Evolutionary conservation across 2,329 filamentous ascomycete genomes (phyloP).

Genomic region (Fusarium oligoseptatum): DNA sequence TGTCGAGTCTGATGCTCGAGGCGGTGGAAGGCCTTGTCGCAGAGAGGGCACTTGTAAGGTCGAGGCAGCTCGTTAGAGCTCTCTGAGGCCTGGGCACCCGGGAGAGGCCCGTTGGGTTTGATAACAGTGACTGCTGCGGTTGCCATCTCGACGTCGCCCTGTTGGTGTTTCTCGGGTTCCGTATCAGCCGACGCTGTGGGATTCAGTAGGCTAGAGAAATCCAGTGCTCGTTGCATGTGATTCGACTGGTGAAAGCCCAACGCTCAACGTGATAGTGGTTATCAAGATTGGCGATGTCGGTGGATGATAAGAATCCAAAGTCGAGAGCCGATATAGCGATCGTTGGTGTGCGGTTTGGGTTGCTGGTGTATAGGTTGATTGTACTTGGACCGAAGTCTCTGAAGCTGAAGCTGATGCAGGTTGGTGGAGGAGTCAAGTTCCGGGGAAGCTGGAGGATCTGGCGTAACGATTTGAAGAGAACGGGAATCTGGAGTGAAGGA

Average conservation of each 20-base stretch:
- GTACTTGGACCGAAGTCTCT: slow-evolving; percentile 17
- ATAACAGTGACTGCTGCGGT: slow-evolving; percentile 66
- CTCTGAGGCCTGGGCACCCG: slow-evolving; percentile 72
- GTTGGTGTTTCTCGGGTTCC: slow-evolving; percentile 45
- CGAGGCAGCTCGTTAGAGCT: slow-evolving; percentile 80
- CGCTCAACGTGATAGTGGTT: slow-evolving; percentile 20
- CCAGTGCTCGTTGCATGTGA: slow-evolving; percentile 84
- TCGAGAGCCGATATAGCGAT: slow-evolving; percentile 21
- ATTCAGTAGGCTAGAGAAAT: slow-evolving; percentile 82
- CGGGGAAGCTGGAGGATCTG: slow-evolving; percentile 45
- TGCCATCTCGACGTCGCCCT: slow-evolving; percentile 61
- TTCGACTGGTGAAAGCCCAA: slow-evolving; percentile 48
- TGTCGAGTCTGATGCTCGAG: slow-evolving; percentile 93
- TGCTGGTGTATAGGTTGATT: slow-evolving; percentile 9
- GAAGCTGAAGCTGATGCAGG: slow-evolving; percentile 23
- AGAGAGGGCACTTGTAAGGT: slow-evolving; percentile 98
- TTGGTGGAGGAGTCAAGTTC: slow-evolving; percentile 39
- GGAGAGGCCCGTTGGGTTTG: slow-evolving; percentile 73
- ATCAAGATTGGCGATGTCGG: slow-evolving; percentile 19
- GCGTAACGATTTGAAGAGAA: slow-evolving; percentile 41
- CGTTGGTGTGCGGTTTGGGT: slow-evolving; percentile 8
- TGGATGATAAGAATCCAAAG: slow-evolving; percentile 15
- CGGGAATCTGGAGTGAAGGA: slow-evolving; percentile 45
- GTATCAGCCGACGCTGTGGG: slow-evolving; percentile 55
- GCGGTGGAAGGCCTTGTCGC: slow-evolving; percentile 98